These are phyloP conservation scores for Phoenix dactylifera DNA, from an alignment of 176 grass and related monocot genomes.

Conservation along the genomic window DNA sequence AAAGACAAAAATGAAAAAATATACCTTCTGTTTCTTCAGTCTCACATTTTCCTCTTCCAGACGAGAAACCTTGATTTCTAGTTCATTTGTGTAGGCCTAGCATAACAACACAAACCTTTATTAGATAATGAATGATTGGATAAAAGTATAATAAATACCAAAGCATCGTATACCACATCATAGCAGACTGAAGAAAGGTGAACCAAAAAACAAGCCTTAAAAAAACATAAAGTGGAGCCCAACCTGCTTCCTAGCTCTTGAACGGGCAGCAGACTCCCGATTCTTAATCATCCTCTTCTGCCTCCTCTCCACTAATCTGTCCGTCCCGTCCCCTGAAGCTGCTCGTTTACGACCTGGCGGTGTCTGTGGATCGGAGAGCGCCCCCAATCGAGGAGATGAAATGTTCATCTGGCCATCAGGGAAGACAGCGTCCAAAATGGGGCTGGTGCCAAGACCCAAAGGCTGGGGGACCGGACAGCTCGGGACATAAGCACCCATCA, in stretches of 20 bases:
- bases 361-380: slow-evolving; percentile 15
- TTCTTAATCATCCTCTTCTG: slow-evolving; percentile 99
- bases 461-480: slow-evolving; percentile 36
- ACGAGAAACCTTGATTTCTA: slow-evolving; percentile 66
- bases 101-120: no score
- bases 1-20: background rate
- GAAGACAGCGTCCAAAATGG: slow-evolving; percentile 56
- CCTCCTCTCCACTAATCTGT: slow-evolving; percentile 60
- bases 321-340: slow-evolving; percentile 12
- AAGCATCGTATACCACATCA: background rate
- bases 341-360: slow-evolving; percentile 42
- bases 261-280: slow-evolving; percentile 82
- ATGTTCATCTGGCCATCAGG: slow-evolving; percentile 18
- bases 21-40: slow-evolving; percentile 54
- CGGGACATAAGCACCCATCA: slow-evolving; percentile 10
- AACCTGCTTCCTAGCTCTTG: slow-evolving; percentile 84
- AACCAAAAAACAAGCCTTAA: no score
- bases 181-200: no score
- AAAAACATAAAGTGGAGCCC: no score
- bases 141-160: background rate
- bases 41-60: slow-evolving; percentile 72
- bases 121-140: no score
- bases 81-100: slow-evolving; percentile 74
- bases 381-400: slow-evolving; percentile 1
- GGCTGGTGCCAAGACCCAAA: slow-evolving; percentile 28